Evolutionary conservation across 202 grass and related monocot species (phyloP), one percentile per base, ranked within the genome.

Genomic region (Saccharum hybrid): DNA sequence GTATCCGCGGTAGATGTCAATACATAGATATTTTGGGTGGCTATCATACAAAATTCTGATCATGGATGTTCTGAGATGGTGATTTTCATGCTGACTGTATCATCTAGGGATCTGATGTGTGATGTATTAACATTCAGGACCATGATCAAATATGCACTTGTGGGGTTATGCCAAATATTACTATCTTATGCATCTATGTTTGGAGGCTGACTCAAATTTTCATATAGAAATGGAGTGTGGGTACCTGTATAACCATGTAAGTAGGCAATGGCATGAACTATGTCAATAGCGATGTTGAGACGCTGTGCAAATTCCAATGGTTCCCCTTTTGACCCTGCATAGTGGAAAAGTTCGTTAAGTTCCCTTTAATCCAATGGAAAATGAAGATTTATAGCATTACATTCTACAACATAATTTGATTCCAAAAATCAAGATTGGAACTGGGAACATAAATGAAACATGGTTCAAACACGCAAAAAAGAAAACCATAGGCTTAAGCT

Each of bases 231-330:
- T 65, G 42, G 10, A 75, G 36, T 10, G 2, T 33, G 56, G 56
- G 5, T 87, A 93, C 94, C 91, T 93, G 91, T 73, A 73, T 97
- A 93, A 86, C 86, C 87, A 63, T 97, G 94, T 72, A 97, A 86
- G 74, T 97, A 97, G 45, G 94, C 52, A 34, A 98, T 73, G 11
- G 85, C 93, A 86, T 98, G 96, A 89, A 85, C 96, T 85, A 96
- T 83, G 80, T 98, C 93, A 18, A 85, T 92, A 34, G 87, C 92
- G 82, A 98, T 86, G 72, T 92, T 95, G 39, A 98, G 89, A 77
- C 96, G 90, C 5, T 94, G 89, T 57, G 83, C 83, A 79, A 98
- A 75, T 66, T 91, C 91, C 76, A 93, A 80, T 76, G 81, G 79
- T 66, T 78, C 85, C 49, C 87, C 86, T 64, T 76, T 75, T 56